These are phyloP conservation scores for Phytophthora cactorum DNA, from an alignment of 352 stramenopile genomes.

Conservation along the genomic window DNA sequence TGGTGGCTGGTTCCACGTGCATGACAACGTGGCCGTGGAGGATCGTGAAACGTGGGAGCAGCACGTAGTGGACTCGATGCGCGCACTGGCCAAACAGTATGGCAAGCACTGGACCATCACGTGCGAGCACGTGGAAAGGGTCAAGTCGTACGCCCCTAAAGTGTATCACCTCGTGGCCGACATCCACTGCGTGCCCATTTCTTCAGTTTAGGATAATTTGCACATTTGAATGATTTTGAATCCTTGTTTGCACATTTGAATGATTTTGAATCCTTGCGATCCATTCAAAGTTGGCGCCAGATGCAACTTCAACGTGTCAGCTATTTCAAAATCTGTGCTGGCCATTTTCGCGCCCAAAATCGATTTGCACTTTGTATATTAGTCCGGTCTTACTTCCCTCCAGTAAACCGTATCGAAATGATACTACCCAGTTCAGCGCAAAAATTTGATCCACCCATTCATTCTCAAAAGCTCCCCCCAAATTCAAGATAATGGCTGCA, in stretches of 20 bases:
- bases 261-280: too few species aligned
- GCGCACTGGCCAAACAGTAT: constrained; percentile 45
- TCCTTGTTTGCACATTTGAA: too few species aligned
- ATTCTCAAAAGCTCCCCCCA: constrained; percentile 32
- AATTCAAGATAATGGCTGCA: constrained; percentile 34
- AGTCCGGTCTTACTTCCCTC: constrained; percentile 3
- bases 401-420: constrained; percentile 12
- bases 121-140: constrained; percentile 87
- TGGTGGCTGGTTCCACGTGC: constrained; percentile 96
- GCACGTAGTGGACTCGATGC: constrained; percentile 61
- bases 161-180: constrained; percentile 92
- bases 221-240: background rate
- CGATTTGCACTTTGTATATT: constrained; percentile 16
- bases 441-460: constrained; percentile 39
- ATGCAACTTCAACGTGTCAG: too few species aligned
- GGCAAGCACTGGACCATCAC: constrained; percentile 77
- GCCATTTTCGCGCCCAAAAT: constrained; percentile 14
- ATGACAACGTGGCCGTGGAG: constrained; percentile 93
- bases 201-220: background rate
- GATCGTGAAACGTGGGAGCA: constrained; percentile 85
- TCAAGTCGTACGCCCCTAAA: constrained; percentile 93
- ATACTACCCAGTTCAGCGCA: constrained; percentile 6
- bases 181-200: constrained; percentile 53
- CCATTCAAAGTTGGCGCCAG: too few species aligned
- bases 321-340: constrained; percentile 20